These are phyloP conservation scores for Silene conica DNA, from an alignment of 148 eudicot genomes.

Conservation along the genomic window DNA sequence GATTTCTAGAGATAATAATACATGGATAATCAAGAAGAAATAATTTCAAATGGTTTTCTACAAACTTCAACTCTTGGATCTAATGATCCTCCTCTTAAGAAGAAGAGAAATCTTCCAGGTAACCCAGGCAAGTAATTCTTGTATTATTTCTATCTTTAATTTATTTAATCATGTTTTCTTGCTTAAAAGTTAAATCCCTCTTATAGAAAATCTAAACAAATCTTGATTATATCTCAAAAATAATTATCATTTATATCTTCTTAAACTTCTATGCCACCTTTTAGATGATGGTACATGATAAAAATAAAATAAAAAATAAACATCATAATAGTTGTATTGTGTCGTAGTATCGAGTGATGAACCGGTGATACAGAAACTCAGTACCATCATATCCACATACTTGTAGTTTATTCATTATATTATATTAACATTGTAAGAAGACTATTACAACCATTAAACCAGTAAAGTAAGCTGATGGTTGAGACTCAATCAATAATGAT, in stretches of 20 bases:
- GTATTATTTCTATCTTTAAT: background rate
- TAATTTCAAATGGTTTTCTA: constrained; percentile 41
- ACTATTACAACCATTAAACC: no score
- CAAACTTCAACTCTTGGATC: constrained; percentile 40
- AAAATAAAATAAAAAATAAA: no score
- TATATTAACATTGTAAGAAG: no score
- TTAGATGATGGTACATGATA: no score
- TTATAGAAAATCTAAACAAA: background rate
- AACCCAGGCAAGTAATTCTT: constrained; percentile 35
- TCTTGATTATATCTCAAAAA: no score
- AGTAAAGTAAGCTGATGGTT: no score
- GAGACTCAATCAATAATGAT: no score
- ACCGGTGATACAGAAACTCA: background rate
- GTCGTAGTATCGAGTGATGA: background rate
- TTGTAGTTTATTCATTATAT: no score
- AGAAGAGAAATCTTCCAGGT: constrained; percentile 86
- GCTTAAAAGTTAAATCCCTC: background rate
- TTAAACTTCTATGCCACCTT: no score
- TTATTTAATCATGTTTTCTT: background rate
- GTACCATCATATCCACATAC: background rate
- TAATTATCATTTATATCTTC: background rate
- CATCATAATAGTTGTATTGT: background rate
- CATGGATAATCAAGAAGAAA: constrained; percentile 58
- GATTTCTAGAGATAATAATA: background rate
- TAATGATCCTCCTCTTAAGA: constrained; percentile 53